Percentiles rank a stretch among this genome's conserved stretches.
Evolutionary conservation across 228 moss, liverwort and hornwort genomes (phyloP).

Genomic region (Sphagnum fallax): DNA sequence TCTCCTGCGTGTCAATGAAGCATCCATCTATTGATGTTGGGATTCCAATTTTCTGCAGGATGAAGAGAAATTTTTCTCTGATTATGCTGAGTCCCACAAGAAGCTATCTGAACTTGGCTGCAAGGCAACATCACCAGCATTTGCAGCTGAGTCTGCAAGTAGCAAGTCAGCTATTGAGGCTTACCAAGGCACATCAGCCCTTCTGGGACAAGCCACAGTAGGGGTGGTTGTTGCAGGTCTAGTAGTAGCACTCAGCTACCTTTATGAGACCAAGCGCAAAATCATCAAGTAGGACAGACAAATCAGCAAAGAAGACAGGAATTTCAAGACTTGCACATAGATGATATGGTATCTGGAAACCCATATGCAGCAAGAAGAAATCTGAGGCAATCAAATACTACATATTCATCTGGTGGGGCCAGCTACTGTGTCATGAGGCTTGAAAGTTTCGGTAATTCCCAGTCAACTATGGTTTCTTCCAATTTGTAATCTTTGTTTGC

Average conservation of each 20-base stretch:
- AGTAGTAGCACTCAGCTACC: slow-evolving; percentile 71
- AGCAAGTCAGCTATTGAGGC: slow-evolving; percentile 43
- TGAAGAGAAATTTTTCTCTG: slow-evolving; percentile 80
- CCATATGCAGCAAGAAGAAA: no score
- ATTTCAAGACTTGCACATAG: no score
- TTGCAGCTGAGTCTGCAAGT: slow-evolving; percentile 36
- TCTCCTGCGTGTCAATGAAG: neutral
- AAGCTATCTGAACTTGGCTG: slow-evolving; percentile 90
- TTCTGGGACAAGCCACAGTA: slow-evolving; percentile 75
- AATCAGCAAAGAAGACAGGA: no score
- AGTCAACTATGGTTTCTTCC: no score
- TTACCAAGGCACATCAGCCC: slow-evolving; percentile 41
- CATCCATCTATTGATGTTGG: neutral
- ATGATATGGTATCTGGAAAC: no score
- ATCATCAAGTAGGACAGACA: slow-evolving; percentile 29
- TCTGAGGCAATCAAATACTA: no score
- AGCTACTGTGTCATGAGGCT: no score
- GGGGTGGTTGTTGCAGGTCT: slow-evolving; percentile 80
- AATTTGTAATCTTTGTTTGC: no score
- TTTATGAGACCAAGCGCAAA: slow-evolving; percentile 79
- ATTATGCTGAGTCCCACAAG: slow-evolving; percentile 70
- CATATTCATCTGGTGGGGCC: no score
- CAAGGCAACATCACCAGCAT: slow-evolving; percentile 40
- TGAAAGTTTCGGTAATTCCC: no score
- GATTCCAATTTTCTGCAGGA: slow-evolving; percentile 31